Evolutionary conservation across 2,329 filamentous ascomycete species (phyloP), one percentile per base, ranked within the genome.

Genomic region (Graphium sp.): DNA sequence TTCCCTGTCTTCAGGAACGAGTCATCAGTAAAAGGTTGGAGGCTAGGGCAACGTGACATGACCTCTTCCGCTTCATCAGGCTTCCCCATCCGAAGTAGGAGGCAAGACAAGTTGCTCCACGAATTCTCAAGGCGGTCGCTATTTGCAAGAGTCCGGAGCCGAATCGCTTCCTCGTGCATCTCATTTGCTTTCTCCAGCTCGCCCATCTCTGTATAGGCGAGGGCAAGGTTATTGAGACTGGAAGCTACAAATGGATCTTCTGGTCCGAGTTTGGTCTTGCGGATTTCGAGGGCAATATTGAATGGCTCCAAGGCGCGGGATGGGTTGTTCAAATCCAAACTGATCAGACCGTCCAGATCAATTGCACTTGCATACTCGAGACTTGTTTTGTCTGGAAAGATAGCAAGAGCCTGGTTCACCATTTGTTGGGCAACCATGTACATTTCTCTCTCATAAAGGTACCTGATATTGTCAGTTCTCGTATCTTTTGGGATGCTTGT

Each of bases 51-150:
- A 24, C 37, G 37, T 24, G 39, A 40, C 26, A 35, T n/a, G 35
- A 38, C 30, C 33, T 37, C 39, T 33, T 53, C 44, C 6, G 50
- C 46, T 24, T 50, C 45, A 33, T 53, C 38, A 7, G 48, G 40
- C 20, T 40, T 38, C 5, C 40, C 40, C 47, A 49, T 48, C 13
- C 45, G 38, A 5, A 53, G 39, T 6, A 51, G 37, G 7, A 49
- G 35, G 30, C 48, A 48, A 1, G 48, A 40, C 44, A 52, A 43
- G 32, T 51, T 52, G 35, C 47, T 51, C 31, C 52, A 53, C 10
- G 47, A 51, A 35, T 55, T 52, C 6, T 46, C 48, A 25, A 52
- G 46, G 16, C 46, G 32, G 30, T 45, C 43, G 25, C 43, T 48
- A 14, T 46, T 44, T 22, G 37, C 37, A 13, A 35, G 27, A 10